Percentiles rank a stretch among this genome's conserved stretches.
Conservation (phyloP, 345 rosid genomes). For the Rhodomyrtus tomentosa region DNA sequence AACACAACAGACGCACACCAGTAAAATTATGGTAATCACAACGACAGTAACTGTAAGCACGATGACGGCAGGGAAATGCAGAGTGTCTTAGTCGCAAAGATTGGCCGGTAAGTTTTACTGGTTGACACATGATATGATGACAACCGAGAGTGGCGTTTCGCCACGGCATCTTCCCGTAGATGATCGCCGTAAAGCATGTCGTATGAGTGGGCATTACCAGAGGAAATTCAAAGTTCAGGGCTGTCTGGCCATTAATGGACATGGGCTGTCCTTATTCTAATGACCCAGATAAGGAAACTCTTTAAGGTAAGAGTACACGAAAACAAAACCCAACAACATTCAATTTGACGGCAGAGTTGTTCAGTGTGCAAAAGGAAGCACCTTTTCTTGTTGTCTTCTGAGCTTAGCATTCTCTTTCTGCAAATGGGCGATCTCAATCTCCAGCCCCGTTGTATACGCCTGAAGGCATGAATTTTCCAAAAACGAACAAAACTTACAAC, state of each 20-base stretch:
- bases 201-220: background rate
- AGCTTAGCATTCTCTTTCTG: slow-evolving; percentile 41
- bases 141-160: background rate
- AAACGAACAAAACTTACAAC: background rate
- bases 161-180: background rate
- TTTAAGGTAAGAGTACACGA: background rate
- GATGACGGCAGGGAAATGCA: background rate
- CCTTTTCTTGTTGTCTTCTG: slow-evolving; percentile 28
- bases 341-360: background rate
- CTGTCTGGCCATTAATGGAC: background rate
- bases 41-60: background rate
- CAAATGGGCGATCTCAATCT: slow-evolving; percentile 23
- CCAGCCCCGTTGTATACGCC: slow-evolving; percentile 47
- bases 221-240: background rate
- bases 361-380: background rate
- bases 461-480: background rate
- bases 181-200: background rate
- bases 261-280: background rate
- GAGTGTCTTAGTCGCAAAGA: background rate
- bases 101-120: background rate
- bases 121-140: background rate
- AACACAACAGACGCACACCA: background rate
- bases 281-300: background rate
- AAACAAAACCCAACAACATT: background rate
- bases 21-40: background rate